Percentiles rank a stretch among this genome's conserved stretches.
Evolutionary conservation across 2,329 filamentous ascomycete genomes (phyloP).

Genomic region (Colletotrichum neosansevieriae): DNA sequence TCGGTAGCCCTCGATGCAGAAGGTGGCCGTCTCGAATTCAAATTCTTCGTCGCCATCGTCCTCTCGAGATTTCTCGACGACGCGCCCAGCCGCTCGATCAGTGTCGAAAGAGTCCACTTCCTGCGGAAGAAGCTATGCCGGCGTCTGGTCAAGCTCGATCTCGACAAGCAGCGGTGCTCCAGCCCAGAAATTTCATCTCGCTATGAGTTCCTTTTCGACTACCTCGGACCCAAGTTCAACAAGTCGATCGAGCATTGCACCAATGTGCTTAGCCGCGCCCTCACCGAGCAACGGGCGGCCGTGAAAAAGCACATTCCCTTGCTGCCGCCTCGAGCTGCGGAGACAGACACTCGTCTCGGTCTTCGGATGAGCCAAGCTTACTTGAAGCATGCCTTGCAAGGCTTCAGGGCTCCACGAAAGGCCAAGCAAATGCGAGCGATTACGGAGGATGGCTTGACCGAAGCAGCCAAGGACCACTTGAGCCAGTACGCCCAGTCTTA

Average conservation of each 20-base stretch:
- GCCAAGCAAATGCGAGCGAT: not conserved
- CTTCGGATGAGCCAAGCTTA: slow-evolving; percentile 56
- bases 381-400: slow-evolving; percentile 40
- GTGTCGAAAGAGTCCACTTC: slow-evolving; percentile 51
- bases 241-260: slow-evolving; percentile 47
- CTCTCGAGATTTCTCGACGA: slow-evolving; percentile 61
- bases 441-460: slow-evolving; percentile 7
- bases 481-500: slow-evolving; percentile 41
- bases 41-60: slow-evolving; percentile 65
- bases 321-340: slow-evolving; percentile 54
- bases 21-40: slow-evolving; percentile 64
- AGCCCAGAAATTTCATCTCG: slow-evolving; percentile 10
- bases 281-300: slow-evolving; percentile 54
- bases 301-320: slow-evolving; percentile 54
- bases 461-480: slow-evolving; percentile 36
- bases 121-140: slow-evolving; percentile 67
- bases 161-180: slow-evolving; percentile 47
- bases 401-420: not conserved
- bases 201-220: slow-evolving; percentile 48
- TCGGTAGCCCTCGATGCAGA: slow-evolving; percentile 53
- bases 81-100: slow-evolving; percentile 42
- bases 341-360: slow-evolving; percentile 49
- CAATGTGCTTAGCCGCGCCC: slow-evolving; percentile 49
- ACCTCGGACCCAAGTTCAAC: slow-evolving; percentile 46
- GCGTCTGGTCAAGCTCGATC: slow-evolving; percentile 69